Evolutionary conservation across 2,329 filamentous ascomycete species (phyloP), one percentile per base, ranked within the genome.

Genomic region (Colletotrichum godetiae): DNA sequence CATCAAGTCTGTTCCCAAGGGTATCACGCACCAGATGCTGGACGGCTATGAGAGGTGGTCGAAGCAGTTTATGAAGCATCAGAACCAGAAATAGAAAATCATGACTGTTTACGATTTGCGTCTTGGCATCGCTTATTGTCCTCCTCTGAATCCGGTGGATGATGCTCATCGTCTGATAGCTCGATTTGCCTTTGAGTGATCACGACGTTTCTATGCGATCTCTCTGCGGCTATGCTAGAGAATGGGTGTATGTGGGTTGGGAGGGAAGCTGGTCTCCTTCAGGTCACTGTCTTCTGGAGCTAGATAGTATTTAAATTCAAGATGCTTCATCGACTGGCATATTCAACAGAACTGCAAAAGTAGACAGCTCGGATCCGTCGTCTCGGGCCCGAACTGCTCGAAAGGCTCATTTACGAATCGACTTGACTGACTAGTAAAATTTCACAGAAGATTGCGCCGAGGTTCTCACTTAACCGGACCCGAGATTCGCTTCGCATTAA

Each of bases 21-120:
- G 90, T 66, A 91, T 93, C 70, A 92, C 91, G 7, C 79, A 81
- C 22, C 85, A 86, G 64, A 89, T 93, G 85, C 82, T 92, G 66
- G 78, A 84, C 19, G 87, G 85, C 1, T 93, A 92, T 78, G 87
- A 91, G 74, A 82, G 81, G 59, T 93, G 90, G 90, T 83, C 84
- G 29, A 79, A 74, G 42, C 79, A 84, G 55, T 72, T 72, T 11
- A 58, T 58, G 55, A 73, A 61, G 68, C 68, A 67, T 27, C 68
- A 73, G 61, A 67, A 73, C 31, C 70, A 73, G 68, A 72, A 72
- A 72, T 68, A 68, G 53, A 61, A 19, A 22, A 10, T 55, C 12
- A 11, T 13, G 19, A 13, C 33, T 56, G 19, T 27, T 15, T 29
- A 33, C 22, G 12, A 3, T 37, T 4, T 29, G 31, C 13, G 35